These are phyloP conservation scores for Populus tomentosa DNA, from an alignment of 441 rosid genomes.

Conservation along the genomic window DNA sequence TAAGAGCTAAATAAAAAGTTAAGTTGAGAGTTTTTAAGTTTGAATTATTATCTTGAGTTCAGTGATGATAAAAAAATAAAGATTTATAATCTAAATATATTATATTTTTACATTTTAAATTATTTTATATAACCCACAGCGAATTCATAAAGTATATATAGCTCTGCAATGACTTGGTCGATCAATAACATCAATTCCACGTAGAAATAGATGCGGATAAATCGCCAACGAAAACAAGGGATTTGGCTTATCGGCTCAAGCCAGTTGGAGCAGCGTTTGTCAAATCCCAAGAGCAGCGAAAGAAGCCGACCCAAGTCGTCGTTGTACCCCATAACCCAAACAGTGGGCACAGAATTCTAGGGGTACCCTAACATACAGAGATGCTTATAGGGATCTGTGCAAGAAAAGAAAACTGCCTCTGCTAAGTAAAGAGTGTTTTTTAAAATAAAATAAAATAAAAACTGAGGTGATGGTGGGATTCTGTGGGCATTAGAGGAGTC, in stretches of 20 bases:
- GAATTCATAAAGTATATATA: not conserved
- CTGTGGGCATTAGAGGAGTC: not conserved
- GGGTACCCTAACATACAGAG: constrained; percentile 6
- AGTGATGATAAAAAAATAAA: too few species aligned
- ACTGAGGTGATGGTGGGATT: not conserved
- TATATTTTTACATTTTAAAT: not conserved
- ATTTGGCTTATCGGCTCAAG: constrained; percentile 14
- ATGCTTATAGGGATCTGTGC: constrained; percentile 32
- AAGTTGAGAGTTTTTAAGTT: fast-evolving
- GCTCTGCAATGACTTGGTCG: too few species aligned
- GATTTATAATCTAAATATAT: not conserved
- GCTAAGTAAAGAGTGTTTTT: not conserved
- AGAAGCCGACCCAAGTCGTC: not conserved
- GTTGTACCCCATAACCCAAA: constrained; percentile 19
- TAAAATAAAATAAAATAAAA: not conserved
- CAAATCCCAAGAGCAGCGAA: not conserved
- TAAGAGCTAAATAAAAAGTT: too few species aligned
- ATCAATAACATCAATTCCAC: not conserved
- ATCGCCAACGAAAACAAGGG: too few species aligned
- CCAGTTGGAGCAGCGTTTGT: not conserved
- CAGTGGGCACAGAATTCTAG: constrained; percentile 30
- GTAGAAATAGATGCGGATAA: not conserved
- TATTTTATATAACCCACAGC: not conserved
- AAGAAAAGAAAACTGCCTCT: not conserved
- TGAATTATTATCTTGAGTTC: too few species aligned